A percentile compares a stretch with the other conserved stretches of the same genome.
Conservation (phyloP, 495 filamentous ascomycete species). For the Aspergillus conjunctus region DNA sequence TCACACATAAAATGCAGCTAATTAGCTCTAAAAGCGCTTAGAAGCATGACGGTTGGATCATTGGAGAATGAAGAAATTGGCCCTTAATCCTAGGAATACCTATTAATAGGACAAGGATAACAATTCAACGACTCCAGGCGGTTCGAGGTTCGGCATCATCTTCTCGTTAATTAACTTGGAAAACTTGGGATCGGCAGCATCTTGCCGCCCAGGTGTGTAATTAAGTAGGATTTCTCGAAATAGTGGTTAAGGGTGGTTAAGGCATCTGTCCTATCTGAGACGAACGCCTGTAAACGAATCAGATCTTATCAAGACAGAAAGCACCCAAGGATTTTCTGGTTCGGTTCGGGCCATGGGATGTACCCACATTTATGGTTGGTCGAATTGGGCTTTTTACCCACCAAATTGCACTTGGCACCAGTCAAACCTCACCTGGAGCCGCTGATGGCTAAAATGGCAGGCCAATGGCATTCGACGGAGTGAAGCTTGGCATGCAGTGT, state of each 20-base stretch:
- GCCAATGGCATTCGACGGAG: not conserved
- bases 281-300: conserved; percentile 6
- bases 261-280: not conserved
- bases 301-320: not conserved
- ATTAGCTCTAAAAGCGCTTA: no score
- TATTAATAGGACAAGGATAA: conserved; percentile 16
- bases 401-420: not conserved
- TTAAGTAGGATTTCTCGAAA: conserved; percentile 11
- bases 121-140: not conserved
- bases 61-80: not conserved
- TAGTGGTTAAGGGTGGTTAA: conserved; percentile 29
- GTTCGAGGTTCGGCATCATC: not conserved
- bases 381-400: no score
- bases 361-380: conserved; percentile 9
- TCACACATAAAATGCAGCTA: conserved; percentile 19
- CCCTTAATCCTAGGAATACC: not conserved
- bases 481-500: conserved; percentile 26
- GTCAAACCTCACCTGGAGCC: conserved; percentile 5
- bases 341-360: conserved; percentile 17
- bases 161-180: conserved; percentile 4
- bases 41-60: conserved; percentile 3
- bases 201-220: conserved; percentile 7
- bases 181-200: not conserved
- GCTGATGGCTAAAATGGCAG: conserved; percentile 14
- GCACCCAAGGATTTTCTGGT: conserved; percentile 2